Conservation (phyloP, 441 rosid species). For the Populus hybrid region DNA sequence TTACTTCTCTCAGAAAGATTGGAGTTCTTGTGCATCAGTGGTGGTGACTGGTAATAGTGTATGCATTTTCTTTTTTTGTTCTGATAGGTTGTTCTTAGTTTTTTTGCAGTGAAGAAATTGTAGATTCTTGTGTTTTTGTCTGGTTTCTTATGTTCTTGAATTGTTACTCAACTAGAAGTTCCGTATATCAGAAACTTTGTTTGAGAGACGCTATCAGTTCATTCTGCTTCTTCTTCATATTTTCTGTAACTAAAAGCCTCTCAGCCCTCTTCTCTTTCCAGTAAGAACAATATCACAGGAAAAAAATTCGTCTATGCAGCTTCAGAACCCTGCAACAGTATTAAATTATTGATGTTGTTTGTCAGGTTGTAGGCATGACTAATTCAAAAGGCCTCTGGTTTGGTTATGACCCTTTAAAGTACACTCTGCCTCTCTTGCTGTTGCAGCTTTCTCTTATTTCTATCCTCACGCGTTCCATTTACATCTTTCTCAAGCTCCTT, state of each 20-base stretch:
- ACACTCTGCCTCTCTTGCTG: conserved; percentile 40
- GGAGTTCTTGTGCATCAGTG: conserved; percentile 97
- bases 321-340: background rate
- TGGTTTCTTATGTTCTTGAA: background rate
- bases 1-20: conserved; percentile 65
- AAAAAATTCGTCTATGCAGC: background rate
- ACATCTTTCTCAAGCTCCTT: conserved; percentile 37
- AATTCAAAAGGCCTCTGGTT: conserved; percentile 44
- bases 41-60: conserved; percentile 51
- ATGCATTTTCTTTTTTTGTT: background rate
- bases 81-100: background rate
- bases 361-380: conserved; percentile 23
- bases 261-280: background rate
- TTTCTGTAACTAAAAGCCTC: background rate
- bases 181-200: no score
- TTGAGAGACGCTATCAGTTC: background rate
- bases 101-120: no score
- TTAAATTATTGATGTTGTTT: conserved; percentile 17
- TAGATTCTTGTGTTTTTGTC: no score
- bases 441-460: conserved; percentile 42
- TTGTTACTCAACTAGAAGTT: background rate
- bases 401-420: conserved; percentile 41
- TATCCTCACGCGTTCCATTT: conserved; percentile 34
- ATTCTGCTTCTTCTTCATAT: background rate
- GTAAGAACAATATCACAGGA: background rate